Conservation (phyloP, 1,284 basidiomycete species). For the Ganoderma multipileum region DNA sequence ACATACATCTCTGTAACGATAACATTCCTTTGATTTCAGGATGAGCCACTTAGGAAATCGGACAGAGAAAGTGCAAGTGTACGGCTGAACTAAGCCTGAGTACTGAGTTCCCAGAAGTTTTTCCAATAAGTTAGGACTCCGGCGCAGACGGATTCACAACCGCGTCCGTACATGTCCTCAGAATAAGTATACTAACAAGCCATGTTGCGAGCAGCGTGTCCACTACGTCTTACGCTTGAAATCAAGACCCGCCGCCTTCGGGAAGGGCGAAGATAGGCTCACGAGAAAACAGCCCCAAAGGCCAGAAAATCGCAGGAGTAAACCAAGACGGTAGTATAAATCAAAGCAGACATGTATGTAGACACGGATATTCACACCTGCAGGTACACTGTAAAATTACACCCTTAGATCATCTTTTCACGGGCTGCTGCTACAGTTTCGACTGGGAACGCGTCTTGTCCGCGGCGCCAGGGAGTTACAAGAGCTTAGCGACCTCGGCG, state of each 20-base stretch:
- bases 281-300: not conserved
- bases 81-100: too few species aligned
- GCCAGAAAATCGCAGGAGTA: not conserved
- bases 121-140: too few species aligned
- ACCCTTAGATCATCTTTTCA: not conserved
- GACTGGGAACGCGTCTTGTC: constrained; percentile 19
- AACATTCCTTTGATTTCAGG: not conserved
- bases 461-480: constrained; percentile 36
- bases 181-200: too few species aligned
- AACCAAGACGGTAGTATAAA: too few species aligned
- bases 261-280: too few species aligned
- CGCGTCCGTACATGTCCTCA: too few species aligned
- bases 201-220: too few species aligned
- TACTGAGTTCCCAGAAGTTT: too few species aligned
- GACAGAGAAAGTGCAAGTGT: too few species aligned
- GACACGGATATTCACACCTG: not conserved
- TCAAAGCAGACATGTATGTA: not conserved
- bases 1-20: not conserved
- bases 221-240: too few species aligned
- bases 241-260: too few species aligned
- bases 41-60: not conserved
- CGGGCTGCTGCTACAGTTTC: not conserved
- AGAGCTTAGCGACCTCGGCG: constrained; percentile 66
- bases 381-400: not conserved
- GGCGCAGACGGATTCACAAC: too few species aligned